Percentiles rank a stretch among this genome's conserved stretches.
Evolutionary conservation across 345 rosid genomes (phyloP).

Genomic region (rapeseed (Brassica napus)): DNA sequence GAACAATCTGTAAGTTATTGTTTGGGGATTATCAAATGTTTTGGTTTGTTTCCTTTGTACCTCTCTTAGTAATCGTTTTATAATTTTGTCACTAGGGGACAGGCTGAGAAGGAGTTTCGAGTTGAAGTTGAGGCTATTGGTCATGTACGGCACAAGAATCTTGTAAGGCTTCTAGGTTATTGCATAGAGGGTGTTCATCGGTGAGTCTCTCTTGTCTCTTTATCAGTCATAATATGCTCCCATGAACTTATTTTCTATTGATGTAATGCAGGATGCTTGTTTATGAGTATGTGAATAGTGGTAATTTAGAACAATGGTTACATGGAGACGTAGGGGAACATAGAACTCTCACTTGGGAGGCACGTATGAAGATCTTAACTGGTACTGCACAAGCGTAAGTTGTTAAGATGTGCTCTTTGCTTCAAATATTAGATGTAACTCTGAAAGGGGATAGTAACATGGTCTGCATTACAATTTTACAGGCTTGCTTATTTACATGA

Average conservation of each 20-base stretch:
- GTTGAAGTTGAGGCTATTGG: constrained; percentile 99
- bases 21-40: constrained; percentile 14
- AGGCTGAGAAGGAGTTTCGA: constrained; percentile 94
- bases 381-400: constrained; percentile 95
- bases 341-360: constrained; percentile 75
- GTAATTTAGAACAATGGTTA: constrained; percentile 88
- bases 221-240: constrained; percentile 14
- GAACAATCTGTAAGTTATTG: constrained; percentile 72
- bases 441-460: background rate
- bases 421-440: background rate
- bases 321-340: constrained; percentile 60
- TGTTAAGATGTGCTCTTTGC: constrained; percentile 5
- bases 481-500: constrained; percentile 98
- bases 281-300: constrained; percentile 84
- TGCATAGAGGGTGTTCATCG: constrained; percentile 93
- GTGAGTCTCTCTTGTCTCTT: constrained; percentile 42
- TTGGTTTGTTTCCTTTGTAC: constrained; percentile 7
- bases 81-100: constrained; percentile 59
- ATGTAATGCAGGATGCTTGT: constrained; percentile 64
- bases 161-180: constrained; percentile 87
- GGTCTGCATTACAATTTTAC: constrained; percentile 21
- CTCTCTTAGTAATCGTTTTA: background rate
- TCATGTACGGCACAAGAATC: constrained; percentile 94
- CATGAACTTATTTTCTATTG: background rate
- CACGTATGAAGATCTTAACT: constrained; percentile 74